Evolutionary conservation across 148 eudicot species (phyloP).

Genomic region (Diospyros lotus): DNA sequence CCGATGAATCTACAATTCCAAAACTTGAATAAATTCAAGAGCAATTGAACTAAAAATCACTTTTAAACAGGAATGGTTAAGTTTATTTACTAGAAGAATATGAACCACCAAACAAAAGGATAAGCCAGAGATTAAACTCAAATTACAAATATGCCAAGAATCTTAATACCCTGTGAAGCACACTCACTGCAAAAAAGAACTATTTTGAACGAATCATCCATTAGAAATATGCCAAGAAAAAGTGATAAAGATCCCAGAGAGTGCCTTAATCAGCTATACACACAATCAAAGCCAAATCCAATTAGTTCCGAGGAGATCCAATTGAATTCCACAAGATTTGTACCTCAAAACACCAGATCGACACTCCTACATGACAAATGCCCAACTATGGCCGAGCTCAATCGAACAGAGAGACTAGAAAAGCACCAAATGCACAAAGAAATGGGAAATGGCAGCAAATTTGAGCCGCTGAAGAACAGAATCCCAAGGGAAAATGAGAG

Average conservation of each 20-base stretch:
- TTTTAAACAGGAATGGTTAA: neutral
- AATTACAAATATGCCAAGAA: conserved; percentile 10
- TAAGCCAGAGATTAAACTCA: conserved; percentile 3
- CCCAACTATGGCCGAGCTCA: neutral
- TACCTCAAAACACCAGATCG: conserved; percentile 11
- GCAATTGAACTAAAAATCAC: neutral
- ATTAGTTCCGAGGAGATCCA: neutral
- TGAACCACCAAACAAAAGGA: neutral
- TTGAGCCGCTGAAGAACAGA: neutral
- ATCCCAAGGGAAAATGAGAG: neutral
- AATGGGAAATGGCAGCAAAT: neutral
- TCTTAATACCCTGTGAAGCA: neutral
- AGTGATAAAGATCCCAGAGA: neutral
- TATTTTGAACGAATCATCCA: neutral
- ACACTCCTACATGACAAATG: neutral
- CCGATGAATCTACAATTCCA: no score
- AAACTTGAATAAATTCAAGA: neutral
- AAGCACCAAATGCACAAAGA: neutral
- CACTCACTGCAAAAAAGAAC: neutral
- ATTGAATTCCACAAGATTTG: conserved; percentile 3
- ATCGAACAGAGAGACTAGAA: neutral
- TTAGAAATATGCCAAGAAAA: neutral
- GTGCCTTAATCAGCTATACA: neutral
- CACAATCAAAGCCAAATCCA: neutral
- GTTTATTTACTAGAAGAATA: neutral